phyloP scores from a whole-genome alignment of 1,284 basidiomycete species.

The Schizopora paradoxa region DNA sequence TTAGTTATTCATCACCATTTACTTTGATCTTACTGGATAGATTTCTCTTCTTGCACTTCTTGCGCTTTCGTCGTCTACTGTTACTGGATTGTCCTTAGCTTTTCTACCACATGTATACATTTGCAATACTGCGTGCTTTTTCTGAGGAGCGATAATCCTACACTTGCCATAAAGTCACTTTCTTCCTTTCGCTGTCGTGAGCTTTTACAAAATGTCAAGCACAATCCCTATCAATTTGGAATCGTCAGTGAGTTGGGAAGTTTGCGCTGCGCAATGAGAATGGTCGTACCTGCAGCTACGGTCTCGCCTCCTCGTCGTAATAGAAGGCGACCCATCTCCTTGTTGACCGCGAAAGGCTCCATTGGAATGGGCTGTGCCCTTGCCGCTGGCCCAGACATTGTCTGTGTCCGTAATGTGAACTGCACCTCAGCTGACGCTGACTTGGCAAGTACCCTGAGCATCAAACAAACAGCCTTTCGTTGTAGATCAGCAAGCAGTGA shows the following conservation, averaged over 20 bases:
- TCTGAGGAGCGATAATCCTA: not conserved
- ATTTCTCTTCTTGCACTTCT: no score
- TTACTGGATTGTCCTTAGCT: no score
- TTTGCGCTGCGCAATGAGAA: not conserved
- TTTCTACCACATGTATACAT: no score
- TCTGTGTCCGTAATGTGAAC: constrained; percentile 63
- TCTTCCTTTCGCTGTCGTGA: not conserved
- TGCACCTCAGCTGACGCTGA: constrained; percentile 81
- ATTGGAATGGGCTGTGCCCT: constrained; percentile 66
- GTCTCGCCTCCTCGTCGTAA: constrained; percentile 90
- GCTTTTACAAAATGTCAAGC: constrained; percentile 23
- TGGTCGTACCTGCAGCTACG: constrained; percentile 75
- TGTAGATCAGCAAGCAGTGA: not conserved
- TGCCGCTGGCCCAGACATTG: constrained; percentile 42
- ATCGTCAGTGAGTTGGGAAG: constrained; percentile 3
- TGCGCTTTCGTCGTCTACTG: no score
- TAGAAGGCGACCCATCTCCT: constrained; percentile 93
- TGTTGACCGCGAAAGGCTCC: constrained; percentile 86
- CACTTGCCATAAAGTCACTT: not conserved
- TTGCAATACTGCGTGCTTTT: no score
- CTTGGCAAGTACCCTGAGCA: constrained; percentile 73
- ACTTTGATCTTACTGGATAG: no score
- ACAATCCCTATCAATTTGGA: constrained; percentile 33
- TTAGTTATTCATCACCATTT: no score
- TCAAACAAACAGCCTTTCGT: constrained; percentile 8